phyloP scores from a whole-genome alignment of 2,329 filamentous ascomycete genomes.

The Epichloe gansuensis region DNA sequence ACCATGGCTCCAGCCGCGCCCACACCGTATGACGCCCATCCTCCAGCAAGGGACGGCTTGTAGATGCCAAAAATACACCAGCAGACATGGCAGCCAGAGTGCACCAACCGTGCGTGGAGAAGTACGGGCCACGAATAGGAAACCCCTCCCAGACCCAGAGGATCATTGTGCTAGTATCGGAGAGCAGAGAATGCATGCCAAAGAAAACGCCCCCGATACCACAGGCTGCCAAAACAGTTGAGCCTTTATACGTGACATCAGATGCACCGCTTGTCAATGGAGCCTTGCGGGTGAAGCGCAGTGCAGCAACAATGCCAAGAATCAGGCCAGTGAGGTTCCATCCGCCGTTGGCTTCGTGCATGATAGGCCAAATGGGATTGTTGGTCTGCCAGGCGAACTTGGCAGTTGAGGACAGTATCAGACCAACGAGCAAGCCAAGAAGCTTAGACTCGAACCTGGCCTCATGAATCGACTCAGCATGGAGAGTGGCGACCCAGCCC shows the following conservation, averaged over 20 bases:
- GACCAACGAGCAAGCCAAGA: conserved; percentile 66
- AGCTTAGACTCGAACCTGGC: conserved; percentile 70
- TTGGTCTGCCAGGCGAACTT: conserved; percentile 94
- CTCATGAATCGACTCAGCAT: conserved; percentile 62
- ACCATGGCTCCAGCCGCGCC: conserved; percentile 71
- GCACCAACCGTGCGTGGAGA: conserved; percentile 79
- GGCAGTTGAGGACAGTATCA: conserved; percentile 73
- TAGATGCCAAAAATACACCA: conserved; percentile 69
- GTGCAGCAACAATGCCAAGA: conserved; percentile 61
- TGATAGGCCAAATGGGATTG: conserved; percentile 92
- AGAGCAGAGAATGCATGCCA: conserved; percentile 80
- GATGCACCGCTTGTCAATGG: conserved; percentile 32
- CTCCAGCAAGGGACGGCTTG: conserved; percentile 56
- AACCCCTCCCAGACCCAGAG: conserved; percentile 97
- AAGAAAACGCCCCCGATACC: conserved; percentile 81
- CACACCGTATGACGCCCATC: conserved; percentile 67
- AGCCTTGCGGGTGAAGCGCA: conserved; percentile 60
- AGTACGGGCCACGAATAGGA: conserved; percentile 75
- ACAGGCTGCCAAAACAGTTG: conserved; percentile 57
- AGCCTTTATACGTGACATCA: conserved; percentile 41
- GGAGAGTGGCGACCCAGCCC: conserved; percentile 73
- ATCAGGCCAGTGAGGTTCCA: conserved; percentile 77
- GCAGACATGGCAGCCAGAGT: conserved; percentile 79
- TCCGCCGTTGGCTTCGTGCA: conserved; percentile 81
- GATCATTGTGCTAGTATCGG: conserved; percentile 98